Evolutionary conservation across 192 early-diverging fungal genomes (phyloP), one percentile per base, ranked within the genome.

Genomic region (Coemansia erecta): DNA sequence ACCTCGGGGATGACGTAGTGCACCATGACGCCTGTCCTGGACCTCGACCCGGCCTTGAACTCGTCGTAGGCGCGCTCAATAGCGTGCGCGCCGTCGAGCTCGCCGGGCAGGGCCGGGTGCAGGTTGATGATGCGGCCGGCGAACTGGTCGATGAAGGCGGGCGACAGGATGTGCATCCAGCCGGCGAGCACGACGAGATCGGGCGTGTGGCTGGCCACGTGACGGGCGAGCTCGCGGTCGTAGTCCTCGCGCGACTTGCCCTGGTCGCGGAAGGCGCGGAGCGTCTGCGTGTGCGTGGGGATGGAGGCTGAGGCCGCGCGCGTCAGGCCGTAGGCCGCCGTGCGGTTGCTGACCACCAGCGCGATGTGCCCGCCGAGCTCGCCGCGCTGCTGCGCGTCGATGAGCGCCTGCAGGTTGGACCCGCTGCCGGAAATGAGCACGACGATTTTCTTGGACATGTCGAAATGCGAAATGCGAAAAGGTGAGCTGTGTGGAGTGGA

Each of bases 121-220:
- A 99, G 78, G 79, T 99, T 99, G 70, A 99, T 92, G 54, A 99
- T 81, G 42, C 82, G 83, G 17, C 80, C 66, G 3, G 74, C 62
- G 66, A 98, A 94, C 58, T 70, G 46, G 31, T 85, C 72, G 47
- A 99, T 66, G 61, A 98, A 99, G 22, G 83, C 81, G 6, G 92
- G 80, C 12, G 91, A 92, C 31, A 99, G 83, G 60, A 99, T 99
- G 71, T 96, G 97, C 97, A 99, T 99, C 83, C 87, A 99, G 35
- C 97, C 97, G 8, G 95, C 97, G 23, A 99, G 84, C 13, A 99
- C 89, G 6, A 97, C 75, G 39, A 97, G 80, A 63, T 95, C 92
- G 2, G 93, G 92, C 22, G 69, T 63, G 43, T 82, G 78, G 19
- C 70, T 77, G 14, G 80, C 52, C 2, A 61, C 61, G 53, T 80